Evolutionary conservation across 306 rosid species (phyloP), one percentile per base, ranked within the genome.

Genomic region (Mimosa pudica): DNA sequence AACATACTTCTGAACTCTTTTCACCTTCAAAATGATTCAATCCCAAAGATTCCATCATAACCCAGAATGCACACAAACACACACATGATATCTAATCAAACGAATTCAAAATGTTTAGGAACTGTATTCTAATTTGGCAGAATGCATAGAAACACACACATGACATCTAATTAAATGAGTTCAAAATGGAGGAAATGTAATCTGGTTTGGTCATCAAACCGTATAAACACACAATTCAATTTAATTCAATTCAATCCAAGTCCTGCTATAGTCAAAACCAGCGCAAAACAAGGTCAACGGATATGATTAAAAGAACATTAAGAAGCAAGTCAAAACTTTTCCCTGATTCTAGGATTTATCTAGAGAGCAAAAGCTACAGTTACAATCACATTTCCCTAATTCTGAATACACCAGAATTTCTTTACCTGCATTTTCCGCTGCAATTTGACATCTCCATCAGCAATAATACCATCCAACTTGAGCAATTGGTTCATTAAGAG

Each of bases 351-450:
- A 20, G 33, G 36, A 58, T 58, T 57, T 8, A 58, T 58, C 18
- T 8, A 17, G 33, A 18, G 63, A 57, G 24, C 63, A 57, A 18
- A 57, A 57, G 33, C 9, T 10, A 46, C 10, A 11, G 17, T 51
- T 32, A 6, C 10, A 11, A 6, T 51, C 12, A 6, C 9, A 32
- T 62, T 33, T 61, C 41, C 66, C 38, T 61, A 0, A 32, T 47
- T 76, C 73, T n/a, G 20, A 49, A 33, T 32, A 16, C 58, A 47
- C 7, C 18, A n/a, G 17, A 17, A 54, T 30, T 36, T 24, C 30
- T 24, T 24, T 76, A 93, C 98, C 97, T 92, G 98, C 89, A 94
- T 90, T 92, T 90, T 94, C 69, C 97, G 89, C 79, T 94, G 97
- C 84, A 94, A 79, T 81, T 94, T 92, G 42, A 86, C 92, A 80